Conservation (phyloP, 345 rosid species). For the Raphanus sativus region DNA sequence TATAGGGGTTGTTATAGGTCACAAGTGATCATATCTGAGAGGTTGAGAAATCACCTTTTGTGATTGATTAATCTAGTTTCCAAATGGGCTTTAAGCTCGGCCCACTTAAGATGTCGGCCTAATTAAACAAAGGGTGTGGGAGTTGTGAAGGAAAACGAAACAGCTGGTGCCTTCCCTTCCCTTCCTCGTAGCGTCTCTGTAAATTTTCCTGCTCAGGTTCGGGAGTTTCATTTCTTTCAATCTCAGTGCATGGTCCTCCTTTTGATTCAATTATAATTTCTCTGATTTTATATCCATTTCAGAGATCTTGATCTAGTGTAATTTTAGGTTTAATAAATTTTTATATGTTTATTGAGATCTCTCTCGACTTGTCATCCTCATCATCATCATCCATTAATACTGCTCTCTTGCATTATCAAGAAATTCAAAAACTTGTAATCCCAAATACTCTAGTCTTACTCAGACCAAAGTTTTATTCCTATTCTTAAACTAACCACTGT, state of each 20-base stretch:
- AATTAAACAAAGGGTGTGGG: background rate
- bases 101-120: constrained; percentile 9
- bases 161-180: background rate
- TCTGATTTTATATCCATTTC: background rate
- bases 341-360: constrained; percentile 5
- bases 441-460: background rate
- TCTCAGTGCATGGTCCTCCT: constrained; percentile 10
- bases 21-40: background rate
- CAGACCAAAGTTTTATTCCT: background rate
- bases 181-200: constrained; percentile 17
- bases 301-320: background rate
- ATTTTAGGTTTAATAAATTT: constrained; percentile 6
- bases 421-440: background rate
- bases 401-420: constrained; percentile 22
- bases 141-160: constrained; percentile 10
- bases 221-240: constrained; percentile 10
- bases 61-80: background rate
- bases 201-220: constrained; percentile 25
- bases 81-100: background rate
- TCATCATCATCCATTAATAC: background rate
- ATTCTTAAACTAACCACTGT: background rate
- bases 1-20: too few relatives aligned
- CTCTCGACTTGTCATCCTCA: background rate
- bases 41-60: background rate
- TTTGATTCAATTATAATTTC: background rate